phyloP scores from a whole-genome alignment of 495 filamentous ascomycete species.

The Cryomyces minteri region DNA sequence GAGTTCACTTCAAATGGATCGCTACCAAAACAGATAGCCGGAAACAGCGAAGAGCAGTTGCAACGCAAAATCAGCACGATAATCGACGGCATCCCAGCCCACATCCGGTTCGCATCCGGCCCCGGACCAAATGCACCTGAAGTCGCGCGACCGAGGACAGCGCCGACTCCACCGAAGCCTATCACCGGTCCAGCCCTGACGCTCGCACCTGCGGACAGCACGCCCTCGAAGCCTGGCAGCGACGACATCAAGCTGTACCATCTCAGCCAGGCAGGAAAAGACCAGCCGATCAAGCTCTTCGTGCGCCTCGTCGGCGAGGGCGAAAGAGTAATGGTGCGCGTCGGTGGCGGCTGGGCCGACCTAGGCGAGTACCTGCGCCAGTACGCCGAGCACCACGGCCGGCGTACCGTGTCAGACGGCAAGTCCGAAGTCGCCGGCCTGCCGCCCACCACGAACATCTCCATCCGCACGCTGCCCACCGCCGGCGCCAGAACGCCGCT shows the following conservation, averaged over 20 bases:
- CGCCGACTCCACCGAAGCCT: background rate
- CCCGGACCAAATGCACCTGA: constrained; percentile 19
- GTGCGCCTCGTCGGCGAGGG: constrained; percentile 82
- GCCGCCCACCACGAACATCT: background rate
- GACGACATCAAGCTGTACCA: constrained; percentile 80
- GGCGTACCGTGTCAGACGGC: constrained; percentile 27
- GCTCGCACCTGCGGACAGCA: constrained; percentile 6
- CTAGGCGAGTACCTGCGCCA: constrained; percentile 86
- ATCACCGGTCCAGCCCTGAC: constrained; percentile 3
- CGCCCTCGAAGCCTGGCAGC: constrained; percentile 5
- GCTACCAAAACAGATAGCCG: no score
- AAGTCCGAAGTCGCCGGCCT: constrained; percentile 38
- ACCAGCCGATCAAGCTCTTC: constrained; percentile 79
- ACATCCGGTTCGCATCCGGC: constrained; percentile 52
- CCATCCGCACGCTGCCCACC: no score
- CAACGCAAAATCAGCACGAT: constrained; percentile 77
- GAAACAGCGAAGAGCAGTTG: constrained; percentile 38
- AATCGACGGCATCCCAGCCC: constrained; percentile 58
- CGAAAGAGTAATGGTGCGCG: constrained; percentile 94
- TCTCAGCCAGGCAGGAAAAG: constrained; percentile 63
- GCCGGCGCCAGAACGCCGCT: background rate
- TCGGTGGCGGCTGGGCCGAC: constrained; percentile 94
- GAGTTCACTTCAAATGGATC: no score
- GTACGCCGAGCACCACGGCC: constrained; percentile 78
- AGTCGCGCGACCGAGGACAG: background rate